Base-by-base conservation (phyloP, 2,329 filamentous ascomycete genomes). In the Aspergillus terreus region DNA sequence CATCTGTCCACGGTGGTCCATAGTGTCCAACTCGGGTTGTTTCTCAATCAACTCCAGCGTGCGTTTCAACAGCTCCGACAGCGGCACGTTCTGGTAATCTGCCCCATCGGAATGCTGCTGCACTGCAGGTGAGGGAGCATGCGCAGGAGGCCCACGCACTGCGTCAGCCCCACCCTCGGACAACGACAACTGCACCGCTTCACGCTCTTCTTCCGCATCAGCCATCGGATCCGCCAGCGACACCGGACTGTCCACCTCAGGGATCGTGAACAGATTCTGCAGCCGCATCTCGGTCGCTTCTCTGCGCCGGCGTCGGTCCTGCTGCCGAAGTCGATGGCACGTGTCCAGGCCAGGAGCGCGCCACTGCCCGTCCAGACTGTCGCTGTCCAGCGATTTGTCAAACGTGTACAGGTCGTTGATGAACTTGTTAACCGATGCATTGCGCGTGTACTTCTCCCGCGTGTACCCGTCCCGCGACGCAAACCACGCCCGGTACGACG, bases 401-500 rank as follows among this genome's bases (percentile, higher is more conserved):
- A 61, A 62, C 1, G 52, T 59, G 44, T 59, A 63, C 19, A 65
- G 53, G 35, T 63, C 61, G 41, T 56, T 59, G 43, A 55, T 57
- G 44, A 58, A 59, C 25, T 56, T 54, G 30, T 60, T 55, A 14
- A 57, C 49, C 5, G 38, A 51, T 11, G 47, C 41, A 9, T 56
- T 58, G 41, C 48, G 47, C 30, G 40, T 50, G 44, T 53, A 55
- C 12, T 47, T 47, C 33, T 56, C 47, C 48, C 54, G 52, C 5
- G 55, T 50, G 15, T 51, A 46, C 12, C 56, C 60, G 14, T 61
- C 51, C 6, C 53, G 52, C n/a, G 58, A 46, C 10, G 56, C 62
- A 46, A 64, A 63, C 66, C 65, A 69, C 21, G 65, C 58, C 27
- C 63, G 53, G 17, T 55, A 61, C 6, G 66, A 69, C 14, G 64